These are phyloP conservation scores for Xylaria sp. DNA, from an alignment of 2,329 filamentous ascomycete species.

Conservation along the genomic window DNA sequence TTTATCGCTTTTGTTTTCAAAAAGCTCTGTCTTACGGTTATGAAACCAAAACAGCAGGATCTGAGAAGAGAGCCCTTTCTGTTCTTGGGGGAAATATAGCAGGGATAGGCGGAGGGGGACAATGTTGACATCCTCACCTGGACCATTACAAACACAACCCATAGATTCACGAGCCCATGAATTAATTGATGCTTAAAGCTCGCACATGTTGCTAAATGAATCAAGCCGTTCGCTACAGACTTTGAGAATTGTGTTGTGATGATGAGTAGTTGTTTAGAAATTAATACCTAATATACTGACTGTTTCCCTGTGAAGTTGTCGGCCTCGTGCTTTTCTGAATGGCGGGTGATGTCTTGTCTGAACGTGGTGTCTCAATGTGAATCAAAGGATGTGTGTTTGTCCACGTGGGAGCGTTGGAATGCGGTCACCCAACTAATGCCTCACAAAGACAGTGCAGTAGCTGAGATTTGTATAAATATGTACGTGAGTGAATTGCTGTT, in stretches of 20 bases:
- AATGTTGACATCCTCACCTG: constrained; percentile 3
- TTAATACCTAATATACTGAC: too few relatives aligned
- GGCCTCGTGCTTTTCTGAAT: too few relatives aligned
- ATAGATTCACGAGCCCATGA: constrained; percentile 21
- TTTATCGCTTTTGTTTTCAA: not conserved
- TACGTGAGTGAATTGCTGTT: too few relatives aligned
- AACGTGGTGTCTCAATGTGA: too few relatives aligned
- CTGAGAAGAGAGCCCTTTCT: constrained; percentile 8
- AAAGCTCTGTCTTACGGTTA: not conserved
- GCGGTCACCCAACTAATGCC: too few relatives aligned
- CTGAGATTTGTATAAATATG: too few relatives aligned
- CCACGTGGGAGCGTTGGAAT: too few relatives aligned
- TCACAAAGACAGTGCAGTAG: too few relatives aligned
- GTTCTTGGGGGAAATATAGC: constrained; percentile 3
- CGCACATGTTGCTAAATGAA: not conserved
- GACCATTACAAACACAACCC: constrained; percentile 5
- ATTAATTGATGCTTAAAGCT: not conserved
- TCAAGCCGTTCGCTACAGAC: not conserved
- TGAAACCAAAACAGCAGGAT: not conserved
- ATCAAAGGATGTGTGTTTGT: too few relatives aligned
- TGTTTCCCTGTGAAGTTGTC: too few relatives aligned
- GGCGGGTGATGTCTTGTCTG: too few relatives aligned
- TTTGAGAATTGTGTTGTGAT: not conserved
- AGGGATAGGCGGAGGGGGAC: constrained; percentile 2
- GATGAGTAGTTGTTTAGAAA: too few relatives aligned